Evolutionary conservation across 306 rosid genomes (phyloP).

Genomic region (Vigna nakashimae): DNA sequence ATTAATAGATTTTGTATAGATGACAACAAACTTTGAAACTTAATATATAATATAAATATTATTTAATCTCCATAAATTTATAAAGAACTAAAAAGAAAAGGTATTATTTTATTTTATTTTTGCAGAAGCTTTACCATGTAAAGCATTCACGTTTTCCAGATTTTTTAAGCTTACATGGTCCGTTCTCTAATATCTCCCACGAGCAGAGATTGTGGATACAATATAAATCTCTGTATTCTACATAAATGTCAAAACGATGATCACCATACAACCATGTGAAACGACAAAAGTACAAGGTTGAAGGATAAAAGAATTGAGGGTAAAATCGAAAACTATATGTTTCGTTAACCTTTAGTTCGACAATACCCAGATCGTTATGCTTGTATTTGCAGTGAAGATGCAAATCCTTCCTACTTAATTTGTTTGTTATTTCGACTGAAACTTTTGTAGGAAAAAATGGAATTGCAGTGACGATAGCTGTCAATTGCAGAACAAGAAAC

Average conservation of each 20-base stretch:
- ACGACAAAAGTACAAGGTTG: background rate
- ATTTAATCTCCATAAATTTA: too few relatives aligned
- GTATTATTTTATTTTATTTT: background rate
- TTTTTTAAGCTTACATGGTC: background rate
- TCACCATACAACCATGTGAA: background rate
- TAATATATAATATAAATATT: too few relatives aligned
- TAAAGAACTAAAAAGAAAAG: too few relatives aligned
- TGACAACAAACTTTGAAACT: too few relatives aligned
- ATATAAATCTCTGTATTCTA: background rate
- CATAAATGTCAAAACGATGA: background rate
- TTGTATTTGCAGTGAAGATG: background rate
- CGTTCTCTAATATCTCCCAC: background rate
- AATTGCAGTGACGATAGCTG: too few relatives aligned
- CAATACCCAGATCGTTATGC: background rate
- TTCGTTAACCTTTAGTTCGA: background rate
- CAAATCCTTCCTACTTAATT: background rate
- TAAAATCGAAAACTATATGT: background rate
- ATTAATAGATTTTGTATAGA: too few relatives aligned
- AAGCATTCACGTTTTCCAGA: background rate
- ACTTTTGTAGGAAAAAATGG: background rate
- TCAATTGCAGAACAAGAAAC: background rate
- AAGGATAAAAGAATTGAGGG: accelerated
- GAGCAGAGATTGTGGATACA: background rate
- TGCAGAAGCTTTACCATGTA: background rate
- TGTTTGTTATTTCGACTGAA: background rate